Conservation (phyloP, 768 basidiomycete genomes). For the Russula virescens region DNA sequence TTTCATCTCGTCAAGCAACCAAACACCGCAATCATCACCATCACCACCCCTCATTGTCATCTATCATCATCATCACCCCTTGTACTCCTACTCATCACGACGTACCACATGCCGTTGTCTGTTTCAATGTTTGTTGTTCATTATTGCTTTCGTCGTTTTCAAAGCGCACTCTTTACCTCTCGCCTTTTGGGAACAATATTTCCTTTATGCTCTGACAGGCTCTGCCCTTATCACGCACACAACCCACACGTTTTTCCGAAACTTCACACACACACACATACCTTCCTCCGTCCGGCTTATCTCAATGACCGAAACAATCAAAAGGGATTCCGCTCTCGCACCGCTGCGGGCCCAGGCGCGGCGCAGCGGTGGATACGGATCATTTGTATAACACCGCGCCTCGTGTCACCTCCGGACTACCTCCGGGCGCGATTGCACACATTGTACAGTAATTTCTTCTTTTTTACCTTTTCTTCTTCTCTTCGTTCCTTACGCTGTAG, state of each 20-base stretch:
- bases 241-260: slow-evolving; percentile 16
- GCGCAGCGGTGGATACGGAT: slow-evolving; percentile 13
- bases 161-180: neutral
- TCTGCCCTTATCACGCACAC: neutral
- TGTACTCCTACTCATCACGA: slow-evolving; percentile 4
- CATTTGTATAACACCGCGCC: slow-evolving; percentile 7
- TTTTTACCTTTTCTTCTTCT: neutral
- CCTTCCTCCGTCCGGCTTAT: neutral
- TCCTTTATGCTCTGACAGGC: neutral
- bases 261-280: neutral
- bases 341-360: too few relatives aligned
- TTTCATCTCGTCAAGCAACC: slow-evolving; percentile 2
- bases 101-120: neutral
- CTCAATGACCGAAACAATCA: neutral
- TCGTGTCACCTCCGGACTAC: neutral
- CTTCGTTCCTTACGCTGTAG: neutral
- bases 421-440: neutral
- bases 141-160: neutral
- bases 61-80: neutral
- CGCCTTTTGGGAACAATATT: neutral
- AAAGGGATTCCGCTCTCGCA: slow-evolving; percentile 9
- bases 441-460: neutral
- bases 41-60: neutral
- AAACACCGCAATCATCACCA: neutral
- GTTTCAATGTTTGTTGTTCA: neutral